Conservation (phyloP, 2,329 filamentous ascomycete genomes). For the Microdochium trichocladiopsis region DNA sequence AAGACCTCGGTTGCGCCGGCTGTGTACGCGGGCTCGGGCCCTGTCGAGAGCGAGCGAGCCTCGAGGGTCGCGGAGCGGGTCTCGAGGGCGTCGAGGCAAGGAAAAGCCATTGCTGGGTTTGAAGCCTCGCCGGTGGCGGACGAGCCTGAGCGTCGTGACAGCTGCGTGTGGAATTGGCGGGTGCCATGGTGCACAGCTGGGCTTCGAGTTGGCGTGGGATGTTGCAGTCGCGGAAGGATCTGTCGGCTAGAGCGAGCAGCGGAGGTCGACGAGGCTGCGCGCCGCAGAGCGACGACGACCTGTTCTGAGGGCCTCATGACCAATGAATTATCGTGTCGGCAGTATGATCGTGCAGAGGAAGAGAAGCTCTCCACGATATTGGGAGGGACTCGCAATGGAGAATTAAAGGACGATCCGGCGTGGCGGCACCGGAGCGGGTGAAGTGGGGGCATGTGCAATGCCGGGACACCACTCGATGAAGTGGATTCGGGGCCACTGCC, state of each 20-base stretch:
- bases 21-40: conserved; percentile 92
- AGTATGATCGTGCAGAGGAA: no score
- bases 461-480: no score
- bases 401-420: conserved; percentile 1
- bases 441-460: not conserved
- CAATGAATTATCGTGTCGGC: not conserved
- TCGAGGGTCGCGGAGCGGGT: conserved; percentile 68
- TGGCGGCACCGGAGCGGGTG: not conserved
- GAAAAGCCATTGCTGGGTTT: conserved; percentile 83
- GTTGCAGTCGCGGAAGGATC: conserved; percentile 5
- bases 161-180: conserved; percentile 15
- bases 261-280: conserved; percentile 3
- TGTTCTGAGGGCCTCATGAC: conserved; percentile 14
- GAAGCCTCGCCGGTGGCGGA: conserved; percentile 38
- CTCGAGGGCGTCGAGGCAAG: conserved; percentile 81
- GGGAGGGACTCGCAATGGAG: no score
- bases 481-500: not conserved
- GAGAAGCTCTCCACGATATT: no score
- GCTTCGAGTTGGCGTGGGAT: not conserved
- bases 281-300: conserved; percentile 14
- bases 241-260: not conserved
- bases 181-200: conserved; percentile 5
- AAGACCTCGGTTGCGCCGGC: conserved; percentile 77
- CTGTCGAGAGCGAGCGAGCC: conserved; percentile 59
- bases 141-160: conserved; percentile 8